A percentile compares a stretch with the other conserved stretches of the same genome.
Conservation (phyloP, 352 stramenopile genomes). For the Globisporangium abappressorium region DNA sequence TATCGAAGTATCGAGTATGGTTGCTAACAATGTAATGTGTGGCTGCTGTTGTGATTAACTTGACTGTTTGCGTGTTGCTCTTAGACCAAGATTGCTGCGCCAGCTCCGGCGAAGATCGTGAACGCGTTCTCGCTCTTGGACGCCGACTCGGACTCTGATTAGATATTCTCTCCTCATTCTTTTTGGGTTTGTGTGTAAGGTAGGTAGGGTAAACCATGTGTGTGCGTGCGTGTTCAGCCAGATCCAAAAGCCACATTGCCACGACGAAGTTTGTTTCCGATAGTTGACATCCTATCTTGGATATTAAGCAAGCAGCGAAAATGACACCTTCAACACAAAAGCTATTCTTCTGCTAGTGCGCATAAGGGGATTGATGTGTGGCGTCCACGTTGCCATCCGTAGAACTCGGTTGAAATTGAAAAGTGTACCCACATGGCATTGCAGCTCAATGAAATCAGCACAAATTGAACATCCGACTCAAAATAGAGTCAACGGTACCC, state of each 20-base stretch:
- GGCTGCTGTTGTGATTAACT: not conserved
- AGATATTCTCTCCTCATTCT: constrained; percentile 16
- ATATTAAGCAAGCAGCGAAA: not conserved
- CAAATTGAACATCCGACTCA: no score
- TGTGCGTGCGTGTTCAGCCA: constrained; percentile 2
- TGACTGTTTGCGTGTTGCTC: not conserved
- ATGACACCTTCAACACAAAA: constrained; percentile 1
- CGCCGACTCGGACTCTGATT: constrained; percentile 75
- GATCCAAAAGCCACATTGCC: constrained; percentile 10
- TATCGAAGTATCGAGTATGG: not conserved
- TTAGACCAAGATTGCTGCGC: constrained; percentile 42
- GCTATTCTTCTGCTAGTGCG: not conserved
- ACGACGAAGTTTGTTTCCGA: constrained; percentile 7
- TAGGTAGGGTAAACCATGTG: constrained; percentile 4
- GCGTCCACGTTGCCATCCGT: not conserved
- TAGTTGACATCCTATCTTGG: not conserved
- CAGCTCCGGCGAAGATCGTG: constrained; percentile 55
- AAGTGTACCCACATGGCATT: no score
- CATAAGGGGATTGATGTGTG: not conserved
- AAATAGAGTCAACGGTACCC: no score
- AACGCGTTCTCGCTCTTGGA: constrained; percentile 60
- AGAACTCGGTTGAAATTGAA: not conserved
- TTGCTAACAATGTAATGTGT: not conserved
- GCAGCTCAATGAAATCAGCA: no score
- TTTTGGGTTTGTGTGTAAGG: not conserved